phyloP scores from a whole-genome alignment of 768 basidiomycete genomes.

The Hygrophorus russula region DNA sequence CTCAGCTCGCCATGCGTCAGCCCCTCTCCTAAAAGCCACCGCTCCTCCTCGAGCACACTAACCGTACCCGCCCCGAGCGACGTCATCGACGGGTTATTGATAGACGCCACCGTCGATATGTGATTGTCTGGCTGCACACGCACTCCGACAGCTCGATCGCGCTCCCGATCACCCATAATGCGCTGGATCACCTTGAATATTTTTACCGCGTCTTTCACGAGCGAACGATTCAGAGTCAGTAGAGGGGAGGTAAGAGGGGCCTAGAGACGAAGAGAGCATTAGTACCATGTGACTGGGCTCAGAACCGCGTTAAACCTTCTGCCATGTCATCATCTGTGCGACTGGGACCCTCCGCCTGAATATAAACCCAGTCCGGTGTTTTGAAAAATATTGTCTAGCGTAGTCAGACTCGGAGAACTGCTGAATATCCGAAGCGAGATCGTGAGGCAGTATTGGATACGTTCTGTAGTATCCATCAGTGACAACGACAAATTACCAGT shows the following conservation, averaged over 20 bases:
- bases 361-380: slow-evolving; percentile 80
- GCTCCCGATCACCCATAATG: slow-evolving; percentile 88
- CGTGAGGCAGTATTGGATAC: slow-evolving; percentile 69
- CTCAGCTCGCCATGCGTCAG: slow-evolving; percentile 73
- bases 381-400: slow-evolving; percentile 82
- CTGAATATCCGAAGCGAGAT: slow-evolving; percentile 75
- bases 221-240: slow-evolving; percentile 50
- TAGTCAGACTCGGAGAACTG: slow-evolving; percentile 82
- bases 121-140: slow-evolving; percentile 34
- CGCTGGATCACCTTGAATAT: slow-evolving; percentile 86
- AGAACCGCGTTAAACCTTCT: slow-evolving; percentile 39
- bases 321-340: slow-evolving; percentile 85
- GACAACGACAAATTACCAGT: slow-evolving; percentile 2
- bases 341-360: slow-evolving; percentile 76
- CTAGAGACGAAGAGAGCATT: slow-evolving; percentile 19
- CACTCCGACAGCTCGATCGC: slow-evolving; percentile 45
- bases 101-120: slow-evolving; percentile 29
- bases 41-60: slow-evolving; percentile 67
- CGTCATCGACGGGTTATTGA: slow-evolving; percentile 31
- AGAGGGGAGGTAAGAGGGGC: slow-evolving; percentile 62
- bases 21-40: slow-evolving; percentile 77
- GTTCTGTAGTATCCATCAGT: slow-evolving; percentile 30
- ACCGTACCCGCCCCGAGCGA: slow-evolving; percentile 27
- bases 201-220: slow-evolving; percentile 71
- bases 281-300: neutral